Evolutionary conservation across 2,329 filamentous ascomycete genomes (phyloP).

Genomic region (Fusarium robinianum): DNA sequence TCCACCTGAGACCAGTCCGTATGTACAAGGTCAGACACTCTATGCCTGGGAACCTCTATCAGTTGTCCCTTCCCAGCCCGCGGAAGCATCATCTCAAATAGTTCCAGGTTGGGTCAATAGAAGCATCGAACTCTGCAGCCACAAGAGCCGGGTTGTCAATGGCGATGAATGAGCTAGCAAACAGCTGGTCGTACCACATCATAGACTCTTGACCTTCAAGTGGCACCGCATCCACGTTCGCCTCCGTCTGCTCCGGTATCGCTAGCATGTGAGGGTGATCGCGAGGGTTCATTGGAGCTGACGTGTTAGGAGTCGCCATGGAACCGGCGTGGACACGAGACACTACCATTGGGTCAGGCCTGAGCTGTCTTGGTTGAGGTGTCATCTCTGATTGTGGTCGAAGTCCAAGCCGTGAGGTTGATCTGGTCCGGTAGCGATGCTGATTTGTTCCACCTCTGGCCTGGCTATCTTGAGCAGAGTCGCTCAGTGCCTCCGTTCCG

Average conservation of each 20-base stretch:
- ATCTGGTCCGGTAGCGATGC: neutral
- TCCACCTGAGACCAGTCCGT: too few species aligned
- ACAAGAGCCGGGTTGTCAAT: constrained; percentile 42
- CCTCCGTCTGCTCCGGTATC: neutral
- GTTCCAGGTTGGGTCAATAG: constrained; percentile 41
- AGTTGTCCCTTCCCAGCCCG: too few species aligned
- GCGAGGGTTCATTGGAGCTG: neutral
- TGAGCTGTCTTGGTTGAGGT: constrained; percentile 9
- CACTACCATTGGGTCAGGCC: neutral
- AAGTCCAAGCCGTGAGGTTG: neutral
- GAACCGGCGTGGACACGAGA: neutral
- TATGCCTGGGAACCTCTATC: too few species aligned
- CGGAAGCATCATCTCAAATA: constrained; percentile 30
- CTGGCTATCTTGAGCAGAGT: too few species aligned
- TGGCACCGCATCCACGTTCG: constrained; percentile 15
- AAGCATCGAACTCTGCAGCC: constrained; percentile 41
- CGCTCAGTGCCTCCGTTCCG: too few species aligned
- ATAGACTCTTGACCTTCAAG: constrained; percentile 42
- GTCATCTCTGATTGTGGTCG: neutral
- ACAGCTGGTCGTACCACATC: constrained; percentile 43
- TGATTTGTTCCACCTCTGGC: neutral
- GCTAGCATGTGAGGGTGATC: neutral
- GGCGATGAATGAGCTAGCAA: constrained; percentile 41
- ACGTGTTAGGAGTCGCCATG: neutral
- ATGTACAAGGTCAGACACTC: too few species aligned